phyloP scores from a whole-genome alignment of 2,329 filamentous ascomycete species.

The Immersiporthe knoxdaviesiana region DNA sequence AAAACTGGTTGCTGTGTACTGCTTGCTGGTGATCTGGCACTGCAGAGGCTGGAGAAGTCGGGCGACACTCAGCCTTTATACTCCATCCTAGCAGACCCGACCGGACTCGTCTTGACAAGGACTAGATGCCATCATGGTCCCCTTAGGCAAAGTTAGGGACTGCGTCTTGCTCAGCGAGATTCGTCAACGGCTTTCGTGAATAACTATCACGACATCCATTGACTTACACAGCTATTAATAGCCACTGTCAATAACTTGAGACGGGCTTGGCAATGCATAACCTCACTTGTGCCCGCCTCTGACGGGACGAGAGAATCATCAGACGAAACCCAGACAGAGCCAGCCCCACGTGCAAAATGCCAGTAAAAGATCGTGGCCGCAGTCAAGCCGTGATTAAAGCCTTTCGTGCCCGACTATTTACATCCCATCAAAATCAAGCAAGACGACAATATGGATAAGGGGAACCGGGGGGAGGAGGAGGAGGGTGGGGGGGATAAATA shows the following conservation, averaged over 20 bases:
- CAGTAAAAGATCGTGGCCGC: no score
- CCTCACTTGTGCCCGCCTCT: not conserved
- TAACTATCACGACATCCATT: not conserved
- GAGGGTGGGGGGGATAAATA: not conserved
- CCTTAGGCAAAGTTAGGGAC: not conserved
- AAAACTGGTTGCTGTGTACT: not conserved
- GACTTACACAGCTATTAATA: not conserved
- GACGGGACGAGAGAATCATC: not conserved
- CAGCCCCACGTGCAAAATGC: not conserved
- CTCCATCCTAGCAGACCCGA: not conserved
- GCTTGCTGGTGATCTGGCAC: not conserved
- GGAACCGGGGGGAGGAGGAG: no score
- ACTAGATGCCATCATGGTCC: not conserved
- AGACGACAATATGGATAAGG: no score
- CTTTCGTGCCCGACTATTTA: not conserved
- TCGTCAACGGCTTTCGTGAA: not conserved
- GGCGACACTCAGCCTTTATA: not conserved
- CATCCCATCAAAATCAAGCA: no score
- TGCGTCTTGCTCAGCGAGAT: not conserved
- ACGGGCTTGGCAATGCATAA: not conserved
- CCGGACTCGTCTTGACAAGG: not conserved
- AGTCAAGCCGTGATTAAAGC: not conserved
- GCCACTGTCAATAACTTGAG: not conserved
- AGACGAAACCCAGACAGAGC: not conserved
- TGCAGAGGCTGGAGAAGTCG: not conserved